phyloP scores from a whole-genome alignment of 805 yeast genomes.

The Barnettozyma populi region DNA sequence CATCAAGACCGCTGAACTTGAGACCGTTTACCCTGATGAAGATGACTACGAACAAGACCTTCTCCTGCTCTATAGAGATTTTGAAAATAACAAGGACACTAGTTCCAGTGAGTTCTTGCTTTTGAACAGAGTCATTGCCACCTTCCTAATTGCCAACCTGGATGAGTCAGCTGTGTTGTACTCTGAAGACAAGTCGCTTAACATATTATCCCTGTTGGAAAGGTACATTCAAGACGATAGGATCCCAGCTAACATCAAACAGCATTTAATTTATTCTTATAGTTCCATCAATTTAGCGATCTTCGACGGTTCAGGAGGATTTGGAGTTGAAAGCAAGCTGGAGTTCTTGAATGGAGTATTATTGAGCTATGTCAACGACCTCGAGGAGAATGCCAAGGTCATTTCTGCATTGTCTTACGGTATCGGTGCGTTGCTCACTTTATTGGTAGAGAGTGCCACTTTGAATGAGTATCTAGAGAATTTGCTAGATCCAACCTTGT shows the following conservation, averaged over 20 bases:
- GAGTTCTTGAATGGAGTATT: conserved; percentile 16
- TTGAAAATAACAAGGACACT: conserved; percentile 15
- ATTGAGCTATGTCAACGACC: conserved; percentile 10
- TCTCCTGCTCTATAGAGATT: conserved; percentile 14
- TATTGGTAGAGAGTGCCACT: conserved; percentile 11
- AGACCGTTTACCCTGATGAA: conserved; percentile 12
- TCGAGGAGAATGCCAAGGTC: conserved; percentile 8
- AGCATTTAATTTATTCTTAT: conserved; percentile 22
- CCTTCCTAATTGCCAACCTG: conserved; percentile 20
- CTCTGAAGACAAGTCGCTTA: conserved; percentile 13
- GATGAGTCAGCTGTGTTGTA: conserved; percentile 20
- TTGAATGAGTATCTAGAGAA: conserved; percentile 20
- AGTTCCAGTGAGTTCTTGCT: conserved; percentile 12
- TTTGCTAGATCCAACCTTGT: conserved; percentile 17
- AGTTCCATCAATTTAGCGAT: conserved; percentile 18
- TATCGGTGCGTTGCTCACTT: conserved; percentile 21
- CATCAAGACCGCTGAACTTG: conserved; percentile 15
- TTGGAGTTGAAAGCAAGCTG: conserved; percentile 21
- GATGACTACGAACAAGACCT: conserved; percentile 16
- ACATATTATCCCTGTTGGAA: conserved; percentile 16
- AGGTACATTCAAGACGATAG: conserved; percentile 16
- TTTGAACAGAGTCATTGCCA: conserved; percentile 16
- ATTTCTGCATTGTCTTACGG: conserved; percentile 22
- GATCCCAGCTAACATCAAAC: conserved; percentile 11
- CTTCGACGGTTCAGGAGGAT: conserved; percentile 24